Percentiles rank a stretch among this genome's conserved stretches.
These are phyloP conservation scores for Penicillium cinerascens DNA, from an alignment of 495 filamentous ascomycete species.

Conservation along the genomic window DNA sequence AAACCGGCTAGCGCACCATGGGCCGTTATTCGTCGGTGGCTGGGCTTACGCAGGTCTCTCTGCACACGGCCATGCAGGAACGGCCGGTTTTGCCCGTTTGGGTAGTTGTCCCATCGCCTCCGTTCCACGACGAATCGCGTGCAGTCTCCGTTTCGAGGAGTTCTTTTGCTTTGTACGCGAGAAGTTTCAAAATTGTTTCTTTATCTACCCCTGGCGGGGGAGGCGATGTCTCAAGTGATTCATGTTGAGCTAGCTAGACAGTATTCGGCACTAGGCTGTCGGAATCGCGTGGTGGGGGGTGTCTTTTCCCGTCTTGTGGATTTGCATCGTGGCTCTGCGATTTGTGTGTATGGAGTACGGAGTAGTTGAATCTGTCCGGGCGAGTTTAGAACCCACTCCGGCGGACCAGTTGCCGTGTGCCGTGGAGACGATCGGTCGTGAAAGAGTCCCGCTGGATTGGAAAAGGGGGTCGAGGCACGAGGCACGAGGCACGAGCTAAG, in stretches of 20 bases:
- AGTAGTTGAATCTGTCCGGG: not conserved
- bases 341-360: no score
- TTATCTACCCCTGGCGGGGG: no score
- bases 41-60: not conserved
- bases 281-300: not conserved
- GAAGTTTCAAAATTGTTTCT: no score
- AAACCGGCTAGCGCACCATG: not conserved
- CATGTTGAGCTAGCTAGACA: not conserved
- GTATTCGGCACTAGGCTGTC: not conserved
- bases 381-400: not conserved
- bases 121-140: not conserved
- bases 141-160: no score
- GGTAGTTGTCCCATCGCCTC: not conserved
- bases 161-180: not conserved
- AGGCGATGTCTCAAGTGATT: no score
- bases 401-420: not conserved
- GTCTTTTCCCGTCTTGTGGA: constrained; percentile 2
- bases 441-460: not conserved
- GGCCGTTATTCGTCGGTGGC: not conserved
- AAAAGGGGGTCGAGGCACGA: not conserved
- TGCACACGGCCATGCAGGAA: constrained; percentile 11
- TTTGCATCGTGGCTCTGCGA: not conserved
- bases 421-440: not conserved
- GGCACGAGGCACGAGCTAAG: not conserved
- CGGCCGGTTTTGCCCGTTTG: constrained; percentile 11